Percentiles rank a stretch among this genome's conserved stretches.
Conservation (phyloP, 2,329 filamentous ascomycete genomes). For the Verticillium nonalfalfae region DNA sequence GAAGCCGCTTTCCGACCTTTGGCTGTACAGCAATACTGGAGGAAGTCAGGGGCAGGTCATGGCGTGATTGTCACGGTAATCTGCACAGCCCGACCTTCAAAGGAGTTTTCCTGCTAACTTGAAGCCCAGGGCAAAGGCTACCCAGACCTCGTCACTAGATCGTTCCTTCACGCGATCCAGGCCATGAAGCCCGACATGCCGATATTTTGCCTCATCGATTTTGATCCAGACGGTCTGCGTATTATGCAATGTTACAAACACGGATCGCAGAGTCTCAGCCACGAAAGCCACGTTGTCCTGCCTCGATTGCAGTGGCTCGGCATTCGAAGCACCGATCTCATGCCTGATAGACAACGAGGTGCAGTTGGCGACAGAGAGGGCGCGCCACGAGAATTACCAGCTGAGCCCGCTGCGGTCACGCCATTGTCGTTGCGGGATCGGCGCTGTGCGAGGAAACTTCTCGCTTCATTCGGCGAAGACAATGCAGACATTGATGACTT, state of each 20-base stretch:
- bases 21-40: background rate
- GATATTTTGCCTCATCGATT: constrained; percentile 63
- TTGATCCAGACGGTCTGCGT: constrained; percentile 68
- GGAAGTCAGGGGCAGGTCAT: background rate
- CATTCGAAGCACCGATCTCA: constrained; percentile 37
- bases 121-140: constrained; percentile 67
- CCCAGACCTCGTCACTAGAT: constrained; percentile 65
- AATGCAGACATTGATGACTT: constrained; percentile 21
- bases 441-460: constrained; percentile 45
- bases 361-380: background rate
- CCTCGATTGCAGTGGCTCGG: constrained; percentile 60
- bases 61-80: background rate
- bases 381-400: background rate
- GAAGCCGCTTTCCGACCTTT: constrained; percentile 31
- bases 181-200: constrained; percentile 40
- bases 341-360: constrained; percentile 5
- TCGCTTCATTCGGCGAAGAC: constrained; percentile 30
- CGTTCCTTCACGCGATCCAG: constrained; percentile 53
- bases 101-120: too few relatives aligned
- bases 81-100: too few relatives aligned
- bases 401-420: constrained; percentile 15
- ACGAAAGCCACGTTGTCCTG: constrained; percentile 48
- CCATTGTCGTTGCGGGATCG: constrained; percentile 51
- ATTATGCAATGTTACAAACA: constrained; percentile 70
- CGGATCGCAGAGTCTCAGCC: constrained; percentile 56